A percentile compares a stretch with the other conserved stretches of the same genome.
phyloP scores from a whole-genome alignment of 306 rosid species.

The Comarum palustre region DNA sequence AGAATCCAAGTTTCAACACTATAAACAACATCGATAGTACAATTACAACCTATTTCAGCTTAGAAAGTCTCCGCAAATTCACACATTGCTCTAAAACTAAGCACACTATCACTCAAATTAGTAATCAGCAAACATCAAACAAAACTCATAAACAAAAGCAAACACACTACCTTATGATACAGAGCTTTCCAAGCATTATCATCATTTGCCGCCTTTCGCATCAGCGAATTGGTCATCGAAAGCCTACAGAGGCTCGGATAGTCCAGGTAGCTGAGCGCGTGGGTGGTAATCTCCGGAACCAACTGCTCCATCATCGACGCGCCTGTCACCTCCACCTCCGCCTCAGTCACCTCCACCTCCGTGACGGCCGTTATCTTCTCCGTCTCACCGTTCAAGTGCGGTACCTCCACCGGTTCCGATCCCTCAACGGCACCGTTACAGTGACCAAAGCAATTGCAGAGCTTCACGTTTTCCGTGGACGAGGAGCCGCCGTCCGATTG shows the following conservation, averaged over 20 bases:
- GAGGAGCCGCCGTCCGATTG: constrained; percentile 19
- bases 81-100: neutral
- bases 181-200: constrained; percentile 98
- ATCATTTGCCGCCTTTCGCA: constrained; percentile 96
- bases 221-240: constrained; percentile 90
- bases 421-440: constrained; percentile 33
- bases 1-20: neutral
- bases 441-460: constrained; percentile 44
- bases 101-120: neutral
- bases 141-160: neutral
- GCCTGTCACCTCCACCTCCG: constrained; percentile 49
- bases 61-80: neutral
- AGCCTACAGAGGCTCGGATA: constrained; percentile 88
- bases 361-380: constrained; percentile 11
- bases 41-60: neutral
- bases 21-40: neutral
- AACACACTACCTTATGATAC: constrained; percentile 73
- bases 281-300: constrained; percentile 97
- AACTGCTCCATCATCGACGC: constrained; percentile 99
- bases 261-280: constrained; percentile 97
- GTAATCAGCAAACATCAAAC: neutral
- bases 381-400: constrained; percentile 66
- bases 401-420: constrained; percentile 25
- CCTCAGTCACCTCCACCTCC: constrained; percentile 50
- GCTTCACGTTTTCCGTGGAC: neutral